A percentile compares a stretch with the other conserved stretches of the same genome.
These are phyloP conservation scores for Leccinum arenicola DNA, from an alignment of 768 basidiomycete genomes.

Conservation along the genomic window DNA sequence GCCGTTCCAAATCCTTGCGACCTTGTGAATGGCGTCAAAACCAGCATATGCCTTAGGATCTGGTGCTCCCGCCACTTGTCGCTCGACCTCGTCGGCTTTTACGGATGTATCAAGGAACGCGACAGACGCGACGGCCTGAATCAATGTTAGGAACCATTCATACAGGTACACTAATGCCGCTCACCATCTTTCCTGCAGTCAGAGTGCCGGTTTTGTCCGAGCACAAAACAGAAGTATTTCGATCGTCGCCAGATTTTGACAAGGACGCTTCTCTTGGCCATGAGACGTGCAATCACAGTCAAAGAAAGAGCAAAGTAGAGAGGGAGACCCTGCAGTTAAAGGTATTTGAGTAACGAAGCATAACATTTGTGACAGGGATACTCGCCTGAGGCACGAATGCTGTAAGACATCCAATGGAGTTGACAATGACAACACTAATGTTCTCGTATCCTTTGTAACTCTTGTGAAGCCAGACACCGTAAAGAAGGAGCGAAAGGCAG, in stretches of 20 bases:
- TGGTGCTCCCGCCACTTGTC: conserved; percentile 3
- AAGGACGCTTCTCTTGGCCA: conserved; percentile 45
- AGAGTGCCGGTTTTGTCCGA: conserved; percentile 57
- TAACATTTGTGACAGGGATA: not conserved
- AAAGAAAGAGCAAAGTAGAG: conserved; percentile 49
- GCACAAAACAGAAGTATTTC: conserved; percentile 52
- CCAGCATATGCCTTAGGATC: conserved; percentile 20
- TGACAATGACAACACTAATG: conserved; percentile 35
- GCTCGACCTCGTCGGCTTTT: conserved; percentile 19
- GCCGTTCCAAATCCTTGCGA: conserved; percentile 57
- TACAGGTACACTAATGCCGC: not conserved
- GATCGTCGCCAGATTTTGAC: conserved; percentile 52
- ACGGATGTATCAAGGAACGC: conserved; percentile 34
- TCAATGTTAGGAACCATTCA: not conserved
- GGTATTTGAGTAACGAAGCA: not conserved
- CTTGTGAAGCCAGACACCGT: conserved; percentile 41
- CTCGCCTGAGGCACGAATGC: conserved; percentile 42
- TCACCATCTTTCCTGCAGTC: conserved; percentile 47
- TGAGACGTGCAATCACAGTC: conserved; percentile 46
- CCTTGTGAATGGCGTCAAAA: conserved; percentile 32
- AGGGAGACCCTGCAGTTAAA: conserved; percentile 33
- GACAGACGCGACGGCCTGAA: conserved; percentile 39
- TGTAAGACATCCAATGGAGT: conserved; percentile 38
- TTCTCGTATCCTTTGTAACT: conserved; percentile 33
- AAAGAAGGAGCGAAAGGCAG: conserved; percentile 39